These are phyloP conservation scores for Ganoderma meredithae DNA, from an alignment of 1,284 basidiomycete genomes.

Conservation along the genomic window DNA sequence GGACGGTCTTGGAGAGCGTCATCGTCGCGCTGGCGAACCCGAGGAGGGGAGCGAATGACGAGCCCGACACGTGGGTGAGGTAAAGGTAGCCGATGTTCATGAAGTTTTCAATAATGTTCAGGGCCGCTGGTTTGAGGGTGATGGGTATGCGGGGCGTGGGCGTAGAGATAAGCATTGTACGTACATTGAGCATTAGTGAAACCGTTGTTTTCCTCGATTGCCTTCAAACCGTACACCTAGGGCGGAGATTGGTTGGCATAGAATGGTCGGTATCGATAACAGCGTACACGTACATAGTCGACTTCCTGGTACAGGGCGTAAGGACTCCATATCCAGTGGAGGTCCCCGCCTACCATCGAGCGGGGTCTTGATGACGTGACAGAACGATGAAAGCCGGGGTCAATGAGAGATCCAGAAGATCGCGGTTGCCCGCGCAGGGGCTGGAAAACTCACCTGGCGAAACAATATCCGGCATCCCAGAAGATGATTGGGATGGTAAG, in stretches of 20 bases:
- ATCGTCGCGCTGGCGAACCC: slow-evolving; percentile 78
- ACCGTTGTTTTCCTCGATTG: slow-evolving; percentile 71
- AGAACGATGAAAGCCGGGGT: not conserved
- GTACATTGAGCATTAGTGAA: slow-evolving; percentile 90
- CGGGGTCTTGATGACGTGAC: slow-evolving; percentile 51
- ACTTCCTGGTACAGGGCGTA: slow-evolving; percentile 81
- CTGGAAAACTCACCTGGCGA: slow-evolving; percentile 60
- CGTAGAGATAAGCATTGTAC: slow-evolving; percentile 31
- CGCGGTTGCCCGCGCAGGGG: not conserved
- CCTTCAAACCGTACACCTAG: slow-evolving; percentile 77
- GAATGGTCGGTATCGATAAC: not conserved
- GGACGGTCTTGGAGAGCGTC: slow-evolving; percentile 85
- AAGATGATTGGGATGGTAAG: slow-evolving; percentile 64
- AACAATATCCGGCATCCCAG: slow-evolving; percentile 80
- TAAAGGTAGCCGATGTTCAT: slow-evolving; percentile 83
- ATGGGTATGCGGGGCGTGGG: not conserved
- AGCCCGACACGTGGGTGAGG: slow-evolving; percentile 66
- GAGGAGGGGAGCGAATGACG: slow-evolving; percentile 73
- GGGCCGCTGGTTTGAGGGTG: slow-evolving; percentile 55
- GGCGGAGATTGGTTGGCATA: slow-evolving; percentile 1
- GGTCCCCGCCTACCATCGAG: slow-evolving; percentile 79
- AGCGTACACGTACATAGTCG: slow-evolving; percentile 56
- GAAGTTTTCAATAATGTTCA: slow-evolving; percentile 84
- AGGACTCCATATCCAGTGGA: slow-evolving; percentile 89
- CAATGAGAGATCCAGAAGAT: not conserved